Evolutionary conservation across 2,329 filamentous ascomycete genomes (phyloP).

Genomic region (Falciphora oryzae): DNA sequence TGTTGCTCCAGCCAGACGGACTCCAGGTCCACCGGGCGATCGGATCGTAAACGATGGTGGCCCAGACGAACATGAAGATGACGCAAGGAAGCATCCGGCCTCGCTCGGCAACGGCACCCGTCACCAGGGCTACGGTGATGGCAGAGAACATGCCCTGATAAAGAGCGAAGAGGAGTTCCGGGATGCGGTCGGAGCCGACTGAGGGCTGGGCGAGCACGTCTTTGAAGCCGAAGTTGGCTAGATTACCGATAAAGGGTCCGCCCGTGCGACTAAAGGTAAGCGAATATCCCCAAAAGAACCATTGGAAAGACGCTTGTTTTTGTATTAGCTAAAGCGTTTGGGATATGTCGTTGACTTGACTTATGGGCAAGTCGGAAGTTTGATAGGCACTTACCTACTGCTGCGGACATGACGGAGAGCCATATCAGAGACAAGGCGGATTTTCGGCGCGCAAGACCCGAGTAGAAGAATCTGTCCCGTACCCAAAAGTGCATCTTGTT

Average conservation of each 20-base stretch:
- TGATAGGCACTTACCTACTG: constrained; percentile 35
- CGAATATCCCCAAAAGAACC: constrained; percentile 95
- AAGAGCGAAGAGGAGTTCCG: constrained; percentile 77
- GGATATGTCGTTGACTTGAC: too few species aligned
- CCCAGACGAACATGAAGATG: constrained; percentile 66
- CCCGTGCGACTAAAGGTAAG: constrained; percentile 77
- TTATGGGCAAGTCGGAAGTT: too few species aligned
- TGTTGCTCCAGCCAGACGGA: constrained; percentile 63
- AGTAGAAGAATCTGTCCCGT: constrained; percentile 71
- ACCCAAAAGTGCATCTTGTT: not conserved
- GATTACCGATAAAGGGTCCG: constrained; percentile 70
- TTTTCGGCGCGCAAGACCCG: constrained; percentile 81
- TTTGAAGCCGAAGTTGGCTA: constrained; percentile 76
- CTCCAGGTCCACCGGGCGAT: constrained; percentile 79
- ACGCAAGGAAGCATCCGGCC: constrained; percentile 56
- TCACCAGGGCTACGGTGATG: constrained; percentile 68
- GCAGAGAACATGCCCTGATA: constrained; percentile 88
- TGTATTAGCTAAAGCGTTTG: too few species aligned
- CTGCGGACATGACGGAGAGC: constrained; percentile 75
- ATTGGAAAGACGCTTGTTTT: constrained; percentile 62
- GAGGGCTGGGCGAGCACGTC: constrained; percentile 72
- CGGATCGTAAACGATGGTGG: constrained; percentile 66
- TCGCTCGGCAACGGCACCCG: constrained; percentile 55
- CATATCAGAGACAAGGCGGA: constrained; percentile 82
- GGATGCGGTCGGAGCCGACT: constrained; percentile 64